Conservation (phyloP, 176 grass and related monocot species). For the Pontederia crassipes region DNA sequence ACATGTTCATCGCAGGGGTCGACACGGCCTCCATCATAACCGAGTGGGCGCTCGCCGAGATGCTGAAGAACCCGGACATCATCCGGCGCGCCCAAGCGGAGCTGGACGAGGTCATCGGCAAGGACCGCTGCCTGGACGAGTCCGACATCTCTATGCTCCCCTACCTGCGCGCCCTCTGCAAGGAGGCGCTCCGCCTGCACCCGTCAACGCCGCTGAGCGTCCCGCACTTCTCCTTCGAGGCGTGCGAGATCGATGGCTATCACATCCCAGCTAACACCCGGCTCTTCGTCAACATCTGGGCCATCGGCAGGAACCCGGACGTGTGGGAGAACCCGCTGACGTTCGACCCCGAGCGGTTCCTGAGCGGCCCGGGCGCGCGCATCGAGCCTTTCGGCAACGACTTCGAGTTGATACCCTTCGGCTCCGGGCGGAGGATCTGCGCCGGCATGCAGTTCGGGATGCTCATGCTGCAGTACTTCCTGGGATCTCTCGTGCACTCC, state of each 20-base stretch:
- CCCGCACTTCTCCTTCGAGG: conserved; percentile 9
- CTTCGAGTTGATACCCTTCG: conserved; percentile 18
- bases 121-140: conserved; percentile 14
- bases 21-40: conserved; percentile 23
- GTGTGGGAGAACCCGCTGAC: conserved; percentile 21
- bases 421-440: conserved; percentile 9
- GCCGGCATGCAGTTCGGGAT: neutral
- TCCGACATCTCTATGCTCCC: conserved; percentile 23
- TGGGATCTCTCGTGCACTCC: neutral
- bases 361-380: neutral
- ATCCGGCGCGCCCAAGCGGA: conserved; percentile 16
- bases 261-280: conserved; percentile 15
- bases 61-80: conserved; percentile 23
- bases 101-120: conserved; percentile 21
- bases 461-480: conserved; percentile 9
- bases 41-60: conserved; percentile 29
- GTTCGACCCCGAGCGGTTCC: conserved; percentile 17
- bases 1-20: conserved; percentile 26
- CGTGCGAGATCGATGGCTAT: conserved; percentile 19
- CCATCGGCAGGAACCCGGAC: conserved; percentile 20
- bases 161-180: conserved; percentile 24
- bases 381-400: neutral
- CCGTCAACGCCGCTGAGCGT: conserved; percentile 26
- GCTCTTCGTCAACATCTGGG: conserved; percentile 30
- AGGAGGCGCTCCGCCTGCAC: conserved; percentile 30